Base-by-base conservation (phyloP, 768 basidiomycete species). In the Mrakia blollopis region DNA sequence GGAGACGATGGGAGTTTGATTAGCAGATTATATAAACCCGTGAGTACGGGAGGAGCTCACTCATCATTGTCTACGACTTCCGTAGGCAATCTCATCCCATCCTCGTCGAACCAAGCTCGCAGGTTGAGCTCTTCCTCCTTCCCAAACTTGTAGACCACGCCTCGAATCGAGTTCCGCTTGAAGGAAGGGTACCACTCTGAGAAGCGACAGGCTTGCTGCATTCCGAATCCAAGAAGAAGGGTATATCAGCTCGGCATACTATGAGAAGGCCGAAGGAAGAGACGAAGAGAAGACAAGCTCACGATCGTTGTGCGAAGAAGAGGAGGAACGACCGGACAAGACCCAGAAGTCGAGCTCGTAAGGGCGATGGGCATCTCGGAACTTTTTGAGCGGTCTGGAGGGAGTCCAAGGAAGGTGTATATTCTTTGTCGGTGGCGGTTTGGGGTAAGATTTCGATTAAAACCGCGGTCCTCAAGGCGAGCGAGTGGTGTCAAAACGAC, bases 141-240 rank as follows among this genome's bases (percentile, higher is more conserved):
- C 92, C 89, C 71, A 37, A 78, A 74, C 65, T 78, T 78, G 77
- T 69, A 39, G 23, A 62, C 72, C 10, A 65, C 67, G 6, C 77
- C 77, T 14, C 77, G 72, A 14, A 78, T 74, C 1, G 88, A 89
- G 37, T 88, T 80, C 11, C 85, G 83, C 14, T 89, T 84, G 82
- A 92, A 94, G 11, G 80, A 81, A 8, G 92, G 88, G 81, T 93
- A 93, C 94, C 94, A 95, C 3, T 88, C 88, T 0, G 92, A 93
- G 80, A 92, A 91, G 75, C 93, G 50, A 28, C 74, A 75, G 1
- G 74, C 74, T 74, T 74, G 73, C 73, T 74, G 44, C 1, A 14
- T 1, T 23, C 25, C 3, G 6, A 16, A 13, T 37, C 11, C 18
- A 32, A 39, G 28, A 32, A 39, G 10, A 41, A n/a, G n/a, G n/a